phyloP scores from a whole-genome alignment of 257 asterid genomes.

The Solanum infundibuliforme region DNA sequence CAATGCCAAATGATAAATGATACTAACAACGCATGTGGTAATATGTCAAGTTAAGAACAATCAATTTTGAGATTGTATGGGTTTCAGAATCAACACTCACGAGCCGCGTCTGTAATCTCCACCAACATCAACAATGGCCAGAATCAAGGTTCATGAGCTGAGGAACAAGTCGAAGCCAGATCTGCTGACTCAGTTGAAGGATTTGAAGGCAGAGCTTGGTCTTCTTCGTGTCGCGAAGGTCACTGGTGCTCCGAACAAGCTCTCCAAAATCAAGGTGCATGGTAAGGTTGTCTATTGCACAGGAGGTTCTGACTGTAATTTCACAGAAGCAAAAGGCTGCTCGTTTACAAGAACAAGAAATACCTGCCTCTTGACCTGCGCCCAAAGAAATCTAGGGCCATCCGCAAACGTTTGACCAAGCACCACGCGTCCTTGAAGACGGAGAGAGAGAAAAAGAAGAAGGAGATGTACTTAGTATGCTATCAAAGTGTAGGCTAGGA shows the following conservation, averaged over 20 bases:
- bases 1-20: background rate
- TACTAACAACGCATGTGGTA: background rate
- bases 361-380: slow-evolving; percentile 61
- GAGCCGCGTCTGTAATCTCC: no score
- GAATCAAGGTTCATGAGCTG: slow-evolving; percentile 60
- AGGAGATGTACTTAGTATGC: no score
- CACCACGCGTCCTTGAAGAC: slow-evolving; percentile 27
- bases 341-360: slow-evolving; percentile 46
- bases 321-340: slow-evolving; percentile 56
- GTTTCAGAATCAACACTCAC: no score
- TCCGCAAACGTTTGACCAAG: slow-evolving; percentile 55
- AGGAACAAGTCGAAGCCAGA: slow-evolving; percentile 44
- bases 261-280: slow-evolving; percentile 41
- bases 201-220: slow-evolving; percentile 43
- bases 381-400: slow-evolving; percentile 54
- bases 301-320: slow-evolving; percentile 43
- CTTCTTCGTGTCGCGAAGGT: slow-evolving; percentile 49
- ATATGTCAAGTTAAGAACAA: no score
- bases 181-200: slow-evolving; percentile 34
- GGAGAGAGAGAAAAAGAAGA: no score
- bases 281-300: slow-evolving; percentile 51
- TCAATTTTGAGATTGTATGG: no score
- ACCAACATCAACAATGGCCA: slow-evolving; percentile 7
- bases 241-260: slow-evolving; percentile 61
- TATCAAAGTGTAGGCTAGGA: no score